phyloP scores from a whole-genome alignment of 2,329 filamentous ascomycete genomes.

The Tetracladium maxilliforme region DNA sequence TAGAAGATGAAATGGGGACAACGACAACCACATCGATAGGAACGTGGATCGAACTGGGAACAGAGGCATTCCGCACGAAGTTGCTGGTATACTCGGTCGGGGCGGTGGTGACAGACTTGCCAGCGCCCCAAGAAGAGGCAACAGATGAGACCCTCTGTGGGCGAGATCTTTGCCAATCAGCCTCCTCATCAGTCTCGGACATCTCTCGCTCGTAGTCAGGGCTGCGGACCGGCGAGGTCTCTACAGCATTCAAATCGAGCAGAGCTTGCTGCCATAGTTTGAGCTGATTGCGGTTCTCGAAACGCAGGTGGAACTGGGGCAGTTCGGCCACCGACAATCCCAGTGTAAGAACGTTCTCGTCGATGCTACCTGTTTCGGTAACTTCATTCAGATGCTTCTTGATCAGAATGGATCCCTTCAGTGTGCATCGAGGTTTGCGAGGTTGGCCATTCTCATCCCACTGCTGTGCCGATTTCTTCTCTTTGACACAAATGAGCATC shows the following conservation, averaged over 20 bases:
- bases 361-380: slow-evolving; percentile 48
- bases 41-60: slow-evolving; percentile 53
- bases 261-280: slow-evolving; percentile 85
- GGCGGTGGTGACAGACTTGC: slow-evolving; percentile 72
- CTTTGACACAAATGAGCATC: slow-evolving; percentile 99
- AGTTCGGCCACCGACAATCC: slow-evolving; percentile 85
- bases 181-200: slow-evolving; percentile 78
- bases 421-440: slow-evolving; percentile 62
- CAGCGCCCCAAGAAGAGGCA: slow-evolving; percentile 67
- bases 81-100: slow-evolving; percentile 84
- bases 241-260: slow-evolving; percentile 64
- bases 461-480: slow-evolving; percentile 65
- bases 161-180: slow-evolving; percentile 55
- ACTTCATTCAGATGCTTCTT: slow-evolving; percentile 95
- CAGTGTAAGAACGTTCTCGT: slow-evolving; percentile 76
- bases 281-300: slow-evolving; percentile 69
- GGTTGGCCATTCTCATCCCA: slow-evolving; percentile 48
- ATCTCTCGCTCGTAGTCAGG: slow-evolving; percentile 70
- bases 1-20: slow-evolving; percentile 91
- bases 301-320: slow-evolving; percentile 86
- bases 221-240: slow-evolving; percentile 46
- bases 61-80: too few species aligned
- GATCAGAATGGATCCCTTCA: slow-evolving; percentile 96
- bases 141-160: slow-evolving; percentile 68
- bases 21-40: slow-evolving; percentile 93